Evolutionary conservation across 495 filamentous ascomycete genomes (phyloP).

Genomic region (Articulospora tetracladia): DNA sequence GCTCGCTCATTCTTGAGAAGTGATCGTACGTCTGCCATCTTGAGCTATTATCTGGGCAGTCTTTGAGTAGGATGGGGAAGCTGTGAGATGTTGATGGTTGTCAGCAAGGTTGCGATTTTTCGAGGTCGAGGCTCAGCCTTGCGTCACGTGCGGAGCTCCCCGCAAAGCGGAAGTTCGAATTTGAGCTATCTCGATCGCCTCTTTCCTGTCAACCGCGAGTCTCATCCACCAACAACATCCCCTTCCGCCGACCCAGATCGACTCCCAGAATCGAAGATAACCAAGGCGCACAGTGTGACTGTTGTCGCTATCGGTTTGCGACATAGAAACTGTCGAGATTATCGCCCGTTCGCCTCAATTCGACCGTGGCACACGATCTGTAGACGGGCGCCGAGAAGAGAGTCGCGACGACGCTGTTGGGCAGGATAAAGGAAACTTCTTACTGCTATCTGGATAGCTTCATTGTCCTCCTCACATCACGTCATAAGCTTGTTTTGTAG

Average conservation of each 20-base stretch:
- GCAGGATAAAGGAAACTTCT: slow-evolving; percentile 4
- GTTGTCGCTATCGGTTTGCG: slow-evolving; percentile 3
- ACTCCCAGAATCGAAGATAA: background rate
- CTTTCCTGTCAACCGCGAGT: background rate
- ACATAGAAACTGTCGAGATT: background rate
- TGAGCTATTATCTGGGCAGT: background rate
- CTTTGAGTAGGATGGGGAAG: background rate
- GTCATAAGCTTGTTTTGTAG: slow-evolving; percentile 26
- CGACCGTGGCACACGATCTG: slow-evolving; percentile 10
- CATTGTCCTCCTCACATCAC: slow-evolving; percentile 9
- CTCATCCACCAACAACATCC: background rate
- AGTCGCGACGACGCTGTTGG: slow-evolving; percentile 9
- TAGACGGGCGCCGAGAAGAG: background rate
- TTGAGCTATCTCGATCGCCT: background rate
- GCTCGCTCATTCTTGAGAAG: slow-evolving; percentile 79
- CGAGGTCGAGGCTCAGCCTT: background rate
- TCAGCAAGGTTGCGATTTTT: background rate
- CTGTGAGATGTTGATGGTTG: background rate
- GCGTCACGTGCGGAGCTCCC: slow-evolving; percentile 7
- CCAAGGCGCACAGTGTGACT: background rate
- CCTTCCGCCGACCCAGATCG: background rate
- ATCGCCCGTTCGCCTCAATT: background rate
- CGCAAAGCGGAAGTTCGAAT: slow-evolving; percentile 2
- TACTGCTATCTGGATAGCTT: slow-evolving; percentile 20
- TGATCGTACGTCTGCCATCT: slow-evolving; percentile 81